Evolutionary conservation across 441 rosid genomes (phyloP).

Genomic region (Mallotus repandus): DNA sequence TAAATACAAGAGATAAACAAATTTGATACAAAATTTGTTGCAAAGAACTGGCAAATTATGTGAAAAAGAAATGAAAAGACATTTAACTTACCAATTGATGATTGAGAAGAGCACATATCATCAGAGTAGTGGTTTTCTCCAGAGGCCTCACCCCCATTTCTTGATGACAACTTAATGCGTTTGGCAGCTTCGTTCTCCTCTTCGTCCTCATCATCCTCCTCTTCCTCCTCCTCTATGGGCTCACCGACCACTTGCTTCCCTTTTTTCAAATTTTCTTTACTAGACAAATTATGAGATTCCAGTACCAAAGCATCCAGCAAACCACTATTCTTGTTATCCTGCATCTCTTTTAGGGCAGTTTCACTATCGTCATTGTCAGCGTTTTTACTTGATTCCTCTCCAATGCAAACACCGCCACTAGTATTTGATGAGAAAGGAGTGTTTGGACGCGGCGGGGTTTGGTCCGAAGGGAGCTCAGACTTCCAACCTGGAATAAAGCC

Average conservation of each 20-base stretch:
- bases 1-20: too few species aligned
- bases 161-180: slow-evolving; percentile 19
- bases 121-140: slow-evolving; percentile 35
- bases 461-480: slow-evolving; percentile 68
- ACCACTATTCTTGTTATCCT: slow-evolving; percentile 33
- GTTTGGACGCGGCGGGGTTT: slow-evolving; percentile 30
- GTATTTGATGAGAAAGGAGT: slow-evolving; percentile 28
- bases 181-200: slow-evolving; percentile 9
- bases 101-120: slow-evolving; percentile 41
- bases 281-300: slow-evolving; percentile 44
- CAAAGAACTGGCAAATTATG: background rate
- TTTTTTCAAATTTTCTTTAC: slow-evolving; percentile 31
- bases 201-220: slow-evolving; percentile 19
- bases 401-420: slow-evolving; percentile 21
- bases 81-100: slow-evolving; percentile 42
- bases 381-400: slow-evolving; percentile 12
- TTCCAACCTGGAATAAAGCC: slow-evolving; percentile 16
- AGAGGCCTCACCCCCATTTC: slow-evolving; percentile 16
- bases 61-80: background rate
- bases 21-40: too few species aligned
- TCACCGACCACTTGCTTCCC: slow-evolving; percentile 29
- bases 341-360: background rate
- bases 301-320: slow-evolving; percentile 63
- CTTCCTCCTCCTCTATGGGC: slow-evolving; percentile 22
- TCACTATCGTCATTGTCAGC: background rate